Conservation (phyloP, 2,329 filamentous ascomycete species). For the Dactylellina drechsleri region DNA sequence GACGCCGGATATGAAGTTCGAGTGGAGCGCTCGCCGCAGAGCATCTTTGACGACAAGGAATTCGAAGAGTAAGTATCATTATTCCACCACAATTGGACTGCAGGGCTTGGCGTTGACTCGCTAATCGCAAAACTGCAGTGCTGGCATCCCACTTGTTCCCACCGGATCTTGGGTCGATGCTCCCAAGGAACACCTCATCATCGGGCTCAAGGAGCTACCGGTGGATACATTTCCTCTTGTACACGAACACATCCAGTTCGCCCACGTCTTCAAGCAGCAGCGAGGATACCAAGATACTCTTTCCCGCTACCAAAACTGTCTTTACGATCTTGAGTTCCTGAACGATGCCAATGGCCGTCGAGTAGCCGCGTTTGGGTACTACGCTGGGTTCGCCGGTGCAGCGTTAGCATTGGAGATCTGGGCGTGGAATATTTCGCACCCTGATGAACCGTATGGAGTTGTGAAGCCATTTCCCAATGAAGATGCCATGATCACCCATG, state of each 20-base stretch:
- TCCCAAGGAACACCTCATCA: slow-evolving; percentile 74
- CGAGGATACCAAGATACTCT: slow-evolving; percentile 81
- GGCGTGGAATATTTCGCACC: slow-evolving; percentile 81
- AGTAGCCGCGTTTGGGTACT: slow-evolving; percentile 76
- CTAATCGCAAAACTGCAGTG: slow-evolving; percentile 56
- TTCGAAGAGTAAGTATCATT: slow-evolving; percentile 65
- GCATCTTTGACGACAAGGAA: slow-evolving; percentile 73
- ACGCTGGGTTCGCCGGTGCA: slow-evolving; percentile 79
- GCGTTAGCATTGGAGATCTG: slow-evolving; percentile 81
- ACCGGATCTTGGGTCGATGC: slow-evolving; percentile 75
- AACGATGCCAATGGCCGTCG: slow-evolving; percentile 76
- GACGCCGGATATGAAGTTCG: slow-evolving; percentile 75
- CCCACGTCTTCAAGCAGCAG: slow-evolving; percentile 80
- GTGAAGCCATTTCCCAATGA: slow-evolving; percentile 77
- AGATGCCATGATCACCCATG: slow-evolving; percentile 75
- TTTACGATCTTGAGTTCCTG: slow-evolving; percentile 89
- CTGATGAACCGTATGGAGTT: slow-evolving; percentile 63
- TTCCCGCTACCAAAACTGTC: slow-evolving; percentile 79
- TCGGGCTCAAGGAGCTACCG: slow-evolving; percentile 81
- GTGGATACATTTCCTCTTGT: slow-evolving; percentile 77
- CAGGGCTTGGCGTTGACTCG: background rate
- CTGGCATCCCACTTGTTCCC: slow-evolving; percentile 73
- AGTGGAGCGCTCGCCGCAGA: slow-evolving; percentile 74
- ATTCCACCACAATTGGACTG: background rate
- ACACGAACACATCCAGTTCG: slow-evolving; percentile 78